Evolutionary conservation across 441 rosid species (phyloP).

Genomic region (Jatropha multifida): DNA sequence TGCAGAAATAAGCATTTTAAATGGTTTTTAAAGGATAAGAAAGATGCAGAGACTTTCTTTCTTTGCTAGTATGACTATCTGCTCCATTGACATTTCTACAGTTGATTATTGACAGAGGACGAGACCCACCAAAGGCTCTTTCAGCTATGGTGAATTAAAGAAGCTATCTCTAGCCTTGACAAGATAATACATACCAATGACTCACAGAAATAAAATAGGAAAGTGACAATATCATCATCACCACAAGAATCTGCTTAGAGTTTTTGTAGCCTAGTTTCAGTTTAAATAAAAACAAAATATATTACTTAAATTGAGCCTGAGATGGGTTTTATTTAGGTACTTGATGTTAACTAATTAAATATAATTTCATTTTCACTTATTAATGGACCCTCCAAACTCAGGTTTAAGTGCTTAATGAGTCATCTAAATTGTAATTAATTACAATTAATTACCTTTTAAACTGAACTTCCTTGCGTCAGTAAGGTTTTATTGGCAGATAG

Average conservation of each 20-base stretch:
- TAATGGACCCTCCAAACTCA: constrained; percentile 25
- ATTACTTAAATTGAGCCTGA: background rate
- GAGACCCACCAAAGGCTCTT: constrained; percentile 3
- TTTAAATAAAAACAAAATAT: background rate
- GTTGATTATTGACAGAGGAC: constrained; percentile 6
- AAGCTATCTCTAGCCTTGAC: background rate
- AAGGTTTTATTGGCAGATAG: constrained; percentile 24
- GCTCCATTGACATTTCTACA: constrained; percentile 18
- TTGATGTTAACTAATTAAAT: constrained; percentile 25
- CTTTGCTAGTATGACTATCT: background rate
- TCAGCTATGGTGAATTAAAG: background rate
- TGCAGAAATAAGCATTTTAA: background rate
- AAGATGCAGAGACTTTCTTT: background rate
- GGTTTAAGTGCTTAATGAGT: constrained; percentile 40
- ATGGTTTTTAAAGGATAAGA: constrained; percentile 3
- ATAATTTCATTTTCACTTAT: constrained; percentile 10
- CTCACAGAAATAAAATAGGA: constrained; percentile 4
- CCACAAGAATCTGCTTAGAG: constrained; percentile 1
- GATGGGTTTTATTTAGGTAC: constrained; percentile 32
- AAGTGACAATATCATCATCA: background rate
- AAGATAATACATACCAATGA: background rate
- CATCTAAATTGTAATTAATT: constrained; percentile 30
- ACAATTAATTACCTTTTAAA: constrained; percentile 37
- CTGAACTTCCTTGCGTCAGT: constrained; percentile 38
- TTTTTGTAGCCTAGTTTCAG: background rate